Evolutionary conservation across 2,329 filamentous ascomycete genomes (phyloP).

Genomic region (Neonectria faginata): DNA sequence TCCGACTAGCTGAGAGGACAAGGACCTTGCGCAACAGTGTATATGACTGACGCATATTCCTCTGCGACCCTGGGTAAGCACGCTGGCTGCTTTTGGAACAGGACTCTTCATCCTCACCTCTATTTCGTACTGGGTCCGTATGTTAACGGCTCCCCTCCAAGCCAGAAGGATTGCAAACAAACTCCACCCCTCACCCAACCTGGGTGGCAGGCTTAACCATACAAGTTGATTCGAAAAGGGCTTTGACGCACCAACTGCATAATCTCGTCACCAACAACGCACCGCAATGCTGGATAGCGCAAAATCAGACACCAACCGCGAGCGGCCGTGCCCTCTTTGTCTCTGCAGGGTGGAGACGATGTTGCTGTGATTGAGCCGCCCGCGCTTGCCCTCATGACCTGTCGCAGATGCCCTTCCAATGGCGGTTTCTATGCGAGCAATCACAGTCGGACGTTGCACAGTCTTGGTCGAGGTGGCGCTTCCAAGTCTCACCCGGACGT

Average conservation of each 20-base stretch:
- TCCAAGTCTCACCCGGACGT: constrained; percentile 17
- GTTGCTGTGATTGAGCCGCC: constrained; percentile 26
- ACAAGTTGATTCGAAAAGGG: constrained; percentile 39
- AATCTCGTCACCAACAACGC: constrained; percentile 40
- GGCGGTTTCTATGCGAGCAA: constrained; percentile 26
- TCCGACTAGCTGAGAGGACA: constrained; percentile 16
- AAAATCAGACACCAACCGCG: constrained; percentile 25
- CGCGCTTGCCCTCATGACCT: constrained; percentile 35
- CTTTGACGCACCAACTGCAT: constrained; percentile 33
- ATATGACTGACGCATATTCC: constrained; percentile 8
- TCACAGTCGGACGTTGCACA: constrained; percentile 37
- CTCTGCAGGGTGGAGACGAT: constrained; percentile 27
- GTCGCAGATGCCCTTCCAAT: constrained; percentile 21
- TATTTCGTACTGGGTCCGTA: constrained; percentile 22
- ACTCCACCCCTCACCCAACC: constrained; percentile 22
- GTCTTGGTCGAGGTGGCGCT: constrained; percentile 30
- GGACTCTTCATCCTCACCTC: constrained; percentile 15
- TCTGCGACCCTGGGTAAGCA: constrained; percentile 12
- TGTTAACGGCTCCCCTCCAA: constrained; percentile 16
- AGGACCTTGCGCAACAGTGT: constrained; percentile 10
- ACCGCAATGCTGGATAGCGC: constrained; percentile 29
- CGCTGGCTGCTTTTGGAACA: constrained; percentile 6
- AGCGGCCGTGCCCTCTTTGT: constrained; percentile 17
- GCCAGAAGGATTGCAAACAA: constrained; percentile 32
- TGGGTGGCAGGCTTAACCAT: constrained; percentile 21